These are phyloP conservation scores for Lanmaoa rubissima DNA, from an alignment of 768 basidiomycete genomes.

Conservation along the genomic window DNA sequence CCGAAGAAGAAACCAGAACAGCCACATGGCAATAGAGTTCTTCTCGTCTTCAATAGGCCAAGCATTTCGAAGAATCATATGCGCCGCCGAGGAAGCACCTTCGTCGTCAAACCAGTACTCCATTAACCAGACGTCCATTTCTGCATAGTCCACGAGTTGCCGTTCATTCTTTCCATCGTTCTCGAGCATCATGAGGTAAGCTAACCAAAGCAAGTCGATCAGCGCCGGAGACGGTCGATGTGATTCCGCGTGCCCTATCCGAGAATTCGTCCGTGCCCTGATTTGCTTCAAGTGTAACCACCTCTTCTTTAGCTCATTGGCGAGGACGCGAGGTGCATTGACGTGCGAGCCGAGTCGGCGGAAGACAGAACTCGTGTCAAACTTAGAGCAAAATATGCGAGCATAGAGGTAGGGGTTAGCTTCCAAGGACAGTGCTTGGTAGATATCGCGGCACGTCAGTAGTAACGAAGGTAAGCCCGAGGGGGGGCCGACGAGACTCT, in stretches of 20 bases:
- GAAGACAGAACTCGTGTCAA: constrained; percentile 53
- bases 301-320: constrained; percentile 64
- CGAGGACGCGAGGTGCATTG: constrained; percentile 44
- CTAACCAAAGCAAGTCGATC: constrained; percentile 56
- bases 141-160: constrained; percentile 70
- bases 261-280: constrained; percentile 35
- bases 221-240: constrained; percentile 18
- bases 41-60: constrained; percentile 60
- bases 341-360: constrained; percentile 47
- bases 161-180: constrained; percentile 70
- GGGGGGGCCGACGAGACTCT: constrained; percentile 58
- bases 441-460: constrained; percentile 44
- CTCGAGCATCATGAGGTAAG: constrained; percentile 79
- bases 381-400: constrained; percentile 63
- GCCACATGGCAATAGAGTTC: constrained; percentile 69
- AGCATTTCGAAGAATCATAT: constrained; percentile 38
- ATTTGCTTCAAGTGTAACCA: constrained; percentile 58
- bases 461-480: constrained; percentile 57
- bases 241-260: constrained; percentile 19
- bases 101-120: constrained; percentile 62
- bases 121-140: constrained; percentile 60
- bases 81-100: constrained; percentile 53
- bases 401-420: constrained; percentile 72
- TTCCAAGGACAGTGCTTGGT: constrained; percentile 48
- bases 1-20: constrained; percentile 70